Conservation (phyloP, 495 filamentous ascomycete genomes). For the Aspergillus nidulans region DNA sequence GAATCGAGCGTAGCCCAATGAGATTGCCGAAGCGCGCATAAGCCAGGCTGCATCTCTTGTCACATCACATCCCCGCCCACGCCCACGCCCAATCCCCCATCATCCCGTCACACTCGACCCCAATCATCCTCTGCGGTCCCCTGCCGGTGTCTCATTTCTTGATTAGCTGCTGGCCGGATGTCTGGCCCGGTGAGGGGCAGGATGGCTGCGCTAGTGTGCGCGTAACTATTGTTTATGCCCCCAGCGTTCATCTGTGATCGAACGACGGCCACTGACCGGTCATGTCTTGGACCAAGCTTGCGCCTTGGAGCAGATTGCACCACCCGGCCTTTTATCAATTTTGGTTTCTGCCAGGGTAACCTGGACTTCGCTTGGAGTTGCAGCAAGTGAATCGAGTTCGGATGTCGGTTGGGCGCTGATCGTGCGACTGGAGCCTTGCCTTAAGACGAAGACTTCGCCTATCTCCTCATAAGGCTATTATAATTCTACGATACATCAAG, state of each 20-base stretch:
- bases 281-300: neutral
- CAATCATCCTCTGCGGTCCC: neutral
- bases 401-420: constrained; percentile 4
- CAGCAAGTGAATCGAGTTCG: neutral
- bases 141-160: neutral
- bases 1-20: constrained; percentile 1
- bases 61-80: constrained; percentile 35
- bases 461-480: neutral
- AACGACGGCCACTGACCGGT: neutral
- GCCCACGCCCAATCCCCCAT: constrained; percentile 25
- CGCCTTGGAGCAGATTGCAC: neutral
- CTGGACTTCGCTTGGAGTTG: neutral
- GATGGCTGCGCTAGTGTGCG: constrained; percentile 2
- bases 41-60: constrained; percentile 22
- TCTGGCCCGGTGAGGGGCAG: constrained; percentile 8
- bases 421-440: neutral
- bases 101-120: constrained; percentile 21
- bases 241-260: constrained; percentile 9
- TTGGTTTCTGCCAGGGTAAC: neutral
- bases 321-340: constrained; percentile 11
- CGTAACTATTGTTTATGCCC: constrained; percentile 8
- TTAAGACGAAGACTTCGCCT: neutral
- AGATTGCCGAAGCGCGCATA: neutral
- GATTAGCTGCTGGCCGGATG: constrained; percentile 1
- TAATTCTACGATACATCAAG: neutral